Percentiles rank a stretch among this genome's conserved stretches.
These are phyloP conservation scores for Hemileccinum rubropunctum DNA, from an alignment of 768 basidiomycete species.

Conservation along the genomic window DNA sequence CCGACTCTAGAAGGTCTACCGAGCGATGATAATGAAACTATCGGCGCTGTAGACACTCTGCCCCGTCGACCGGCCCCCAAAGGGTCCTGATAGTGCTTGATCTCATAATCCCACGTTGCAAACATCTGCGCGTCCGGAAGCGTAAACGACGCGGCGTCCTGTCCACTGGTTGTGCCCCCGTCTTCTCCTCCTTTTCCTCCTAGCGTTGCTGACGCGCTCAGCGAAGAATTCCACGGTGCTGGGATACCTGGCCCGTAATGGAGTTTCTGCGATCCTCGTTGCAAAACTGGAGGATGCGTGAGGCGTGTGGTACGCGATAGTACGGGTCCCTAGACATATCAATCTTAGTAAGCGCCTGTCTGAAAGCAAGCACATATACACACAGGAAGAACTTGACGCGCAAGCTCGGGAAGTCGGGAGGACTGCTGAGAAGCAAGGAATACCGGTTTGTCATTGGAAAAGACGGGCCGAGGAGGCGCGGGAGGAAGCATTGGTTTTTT, in stretches of 20 bases:
- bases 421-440: conserved; percentile 64
- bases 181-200: conserved; percentile 28
- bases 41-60: conserved; percentile 14
- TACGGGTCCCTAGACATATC: conserved; percentile 47
- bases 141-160: conserved; percentile 29
- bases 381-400: conserved; percentile 66
- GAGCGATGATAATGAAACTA: conserved; percentile 20
- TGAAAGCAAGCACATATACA: conserved; percentile 26
- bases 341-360: neutral
- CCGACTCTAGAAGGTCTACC: conserved; percentile 24
- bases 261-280: conserved; percentile 42
- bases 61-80: conserved; percentile 30
- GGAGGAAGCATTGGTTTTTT: conserved; percentile 32
- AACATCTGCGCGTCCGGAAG: conserved; percentile 49
- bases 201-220: conserved; percentile 8
- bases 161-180: conserved; percentile 12
- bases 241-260: conserved; percentile 39
- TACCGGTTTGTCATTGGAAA: conserved; percentile 51
- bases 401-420: conserved; percentile 64
- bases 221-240: conserved; percentile 46
- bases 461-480: conserved; percentile 38
- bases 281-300: conserved; percentile 61
- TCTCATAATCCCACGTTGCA: conserved; percentile 50
- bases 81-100: conserved; percentile 40
- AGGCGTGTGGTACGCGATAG: conserved; percentile 60